A percentile compares a stretch with the other conserved stretches of the same genome.
Conservation (phyloP, 495 filamentous ascomycete genomes). For the Pseudevernia furfuracea region DNA sequence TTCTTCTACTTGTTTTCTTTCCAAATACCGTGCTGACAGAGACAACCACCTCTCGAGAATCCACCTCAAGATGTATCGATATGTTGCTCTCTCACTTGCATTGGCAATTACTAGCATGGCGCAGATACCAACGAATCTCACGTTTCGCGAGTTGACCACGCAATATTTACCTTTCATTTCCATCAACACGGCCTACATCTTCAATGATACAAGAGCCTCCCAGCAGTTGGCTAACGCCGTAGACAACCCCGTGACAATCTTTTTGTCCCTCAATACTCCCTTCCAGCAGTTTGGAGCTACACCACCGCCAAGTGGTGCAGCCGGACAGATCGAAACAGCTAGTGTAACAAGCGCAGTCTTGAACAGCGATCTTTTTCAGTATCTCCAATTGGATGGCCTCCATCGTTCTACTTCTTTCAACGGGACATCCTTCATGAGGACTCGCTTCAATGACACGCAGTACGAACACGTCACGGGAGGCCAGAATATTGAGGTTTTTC, state of each 20-base stretch:
- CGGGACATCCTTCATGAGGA: not conserved
- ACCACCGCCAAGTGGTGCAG: not conserved
- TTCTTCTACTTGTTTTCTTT: not conserved
- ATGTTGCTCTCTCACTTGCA: conserved; percentile 1
- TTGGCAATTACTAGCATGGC: not conserved
- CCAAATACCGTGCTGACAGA: not conserved
- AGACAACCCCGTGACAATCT: conserved; percentile 6
- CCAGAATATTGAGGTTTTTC: conserved; percentile 3
- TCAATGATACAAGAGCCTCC: conserved; percentile 6
- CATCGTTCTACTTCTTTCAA: not conserved
- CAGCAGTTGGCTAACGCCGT: conserved; percentile 5
- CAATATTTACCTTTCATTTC: conserved; percentile 9
- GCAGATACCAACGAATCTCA: not conserved
- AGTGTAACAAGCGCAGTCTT: not conserved
- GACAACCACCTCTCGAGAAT: not conserved
- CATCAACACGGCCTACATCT: not conserved
- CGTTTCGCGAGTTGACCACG: conserved; percentile 2
- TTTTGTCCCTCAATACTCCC: conserved; percentile 1
- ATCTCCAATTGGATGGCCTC: conserved; percentile 11
- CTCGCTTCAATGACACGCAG: conserved; percentile 6
- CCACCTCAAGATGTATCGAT: not conserved
- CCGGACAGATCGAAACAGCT: conserved; percentile 1
- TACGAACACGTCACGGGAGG: conserved; percentile 5
- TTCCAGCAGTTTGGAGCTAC: conserved; percentile 3
- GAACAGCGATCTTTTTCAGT: conserved; percentile 10